Evolutionary conservation across 106 monocot species (phyloP), one percentile per base, ranked within the genome.

Genomic region (Vanilla planifolia): DNA sequence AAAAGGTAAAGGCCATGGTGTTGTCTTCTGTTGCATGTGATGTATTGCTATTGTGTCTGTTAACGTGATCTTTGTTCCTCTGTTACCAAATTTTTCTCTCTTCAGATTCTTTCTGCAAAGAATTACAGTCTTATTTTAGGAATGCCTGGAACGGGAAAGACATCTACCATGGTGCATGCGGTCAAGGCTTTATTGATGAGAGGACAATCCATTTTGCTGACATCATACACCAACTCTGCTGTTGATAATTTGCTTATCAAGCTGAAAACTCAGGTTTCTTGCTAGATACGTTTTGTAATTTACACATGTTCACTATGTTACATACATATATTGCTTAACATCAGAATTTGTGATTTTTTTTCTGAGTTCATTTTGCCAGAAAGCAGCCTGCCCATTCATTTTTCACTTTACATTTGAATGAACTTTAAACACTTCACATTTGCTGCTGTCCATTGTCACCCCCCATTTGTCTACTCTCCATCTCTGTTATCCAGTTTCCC

Each of bases 141-240:
- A 24, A 98, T 98, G 96, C 96, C 96, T 60, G 96, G 96, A 71
- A 91, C 96, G n/a, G 96, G 96, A 1, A 98, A 98, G 79, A 98
- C 96, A 58, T 91, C 86, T 9, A 98, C 96, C 19, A 91, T 98
- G 91, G 88, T 88, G 61, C 91, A 98, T 91, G 96, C 96, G 58
- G 91, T 98, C 17, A 98, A 98, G 69, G 86, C 96, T 67, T 77
- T 98, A 47, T 51, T 91, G 47, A 79, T 85, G 8, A 84, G 91
- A 79, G 88, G 91, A 64, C 70, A 79, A 59, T 91, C 98, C 32
- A 75, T 98, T 74, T 92, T 98, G 55, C 77, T 98, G 33, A 88
- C 98, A 27, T 98, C 98, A 55, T 98, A 98, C 51, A 98, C 90
- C 56, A 98, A 98, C 75, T 85, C 92, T 17, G 98, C 98, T 33